phyloP scores from a whole-genome alignment of 805 yeast genomes.

The Candida khao-thaluensis region DNA sequence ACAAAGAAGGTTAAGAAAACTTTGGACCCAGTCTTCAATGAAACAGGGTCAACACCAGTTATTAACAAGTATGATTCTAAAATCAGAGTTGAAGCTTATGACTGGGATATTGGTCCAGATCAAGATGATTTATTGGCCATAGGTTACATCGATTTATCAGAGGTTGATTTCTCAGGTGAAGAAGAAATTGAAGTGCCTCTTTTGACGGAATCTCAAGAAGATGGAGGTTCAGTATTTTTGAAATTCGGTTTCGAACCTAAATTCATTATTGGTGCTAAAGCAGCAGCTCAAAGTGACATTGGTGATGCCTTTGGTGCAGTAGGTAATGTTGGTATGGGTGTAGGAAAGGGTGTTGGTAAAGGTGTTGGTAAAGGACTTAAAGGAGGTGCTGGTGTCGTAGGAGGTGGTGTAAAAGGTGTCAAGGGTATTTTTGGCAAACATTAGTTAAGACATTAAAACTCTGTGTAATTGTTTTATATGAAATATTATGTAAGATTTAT shows the following conservation, averaged over 20 bases:
- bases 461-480: too few relatives aligned
- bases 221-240: constrained; percentile 65
- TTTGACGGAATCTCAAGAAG: constrained; percentile 46
- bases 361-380: constrained; percentile 35
- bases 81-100: constrained; percentile 60
- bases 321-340: constrained; percentile 40
- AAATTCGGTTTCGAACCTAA: constrained; percentile 67
- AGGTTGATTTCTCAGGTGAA: constrained; percentile 38
- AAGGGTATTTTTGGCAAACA: constrained; percentile 34
- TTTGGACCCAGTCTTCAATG: constrained; percentile 88
- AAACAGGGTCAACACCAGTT: constrained; percentile 54
- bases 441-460: too few relatives aligned
- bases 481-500: too few relatives aligned
- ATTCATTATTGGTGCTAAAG: constrained; percentile 52
- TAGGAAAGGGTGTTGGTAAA: constrained; percentile 44
- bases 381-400: constrained; percentile 26
- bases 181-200: constrained; percentile 55
- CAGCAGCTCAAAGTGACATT: constrained; percentile 17
- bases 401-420: constrained; percentile 20
- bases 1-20: constrained; percentile 84
- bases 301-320: constrained; percentile 46
- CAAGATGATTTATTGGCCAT: constrained; percentile 80
- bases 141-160: constrained; percentile 54
- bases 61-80: constrained; percentile 60
- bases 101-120: constrained; percentile 93